A percentile compares a stretch with the other conserved stretches of the same genome.
phyloP scores from a whole-genome alignment of 2,329 filamentous ascomycete species.

The Scedosporium boydii region DNA sequence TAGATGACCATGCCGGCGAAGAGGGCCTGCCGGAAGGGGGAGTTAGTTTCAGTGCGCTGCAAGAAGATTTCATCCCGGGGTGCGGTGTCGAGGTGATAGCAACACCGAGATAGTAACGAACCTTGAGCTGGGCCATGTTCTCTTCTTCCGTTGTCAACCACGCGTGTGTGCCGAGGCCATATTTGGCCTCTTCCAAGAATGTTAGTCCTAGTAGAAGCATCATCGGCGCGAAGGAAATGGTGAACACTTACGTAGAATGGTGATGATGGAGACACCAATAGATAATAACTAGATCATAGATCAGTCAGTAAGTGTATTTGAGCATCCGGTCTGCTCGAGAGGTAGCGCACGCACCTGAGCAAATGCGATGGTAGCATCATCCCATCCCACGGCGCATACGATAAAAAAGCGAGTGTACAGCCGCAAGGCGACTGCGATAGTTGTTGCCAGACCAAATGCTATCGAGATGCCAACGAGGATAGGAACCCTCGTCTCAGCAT shows the following conservation, averaged over 20 bases:
- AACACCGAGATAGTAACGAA: too few species aligned
- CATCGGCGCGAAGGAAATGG: neutral
- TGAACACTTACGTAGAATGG: constrained; percentile 13
- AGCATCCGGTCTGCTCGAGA: too few species aligned
- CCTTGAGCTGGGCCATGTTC: constrained; percentile 16
- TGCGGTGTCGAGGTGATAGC: neutral
- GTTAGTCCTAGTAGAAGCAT: neutral
- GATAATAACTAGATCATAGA: constrained; percentile 9
- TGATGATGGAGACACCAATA: constrained; percentile 14
- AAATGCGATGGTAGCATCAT: constrained; percentile 17
- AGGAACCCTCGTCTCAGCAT: constrained; percentile 16
- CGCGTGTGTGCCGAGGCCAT: constrained; percentile 17
- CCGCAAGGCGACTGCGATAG: constrained; percentile 16
- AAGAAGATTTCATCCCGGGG: neutral
- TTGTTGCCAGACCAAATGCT: constrained; percentile 14
- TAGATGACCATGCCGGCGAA: constrained; percentile 18
- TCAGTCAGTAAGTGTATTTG: neutral
- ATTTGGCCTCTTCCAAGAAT: constrained; percentile 12
- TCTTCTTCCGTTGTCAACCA: constrained; percentile 14
- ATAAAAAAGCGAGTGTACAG: constrained; percentile 18
- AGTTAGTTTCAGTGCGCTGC: neutral
- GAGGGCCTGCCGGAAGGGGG: constrained; percentile 10
- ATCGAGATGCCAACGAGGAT: constrained; percentile 16
- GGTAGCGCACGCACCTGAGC: constrained; percentile 12
- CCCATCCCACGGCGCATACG: constrained; percentile 15